These are phyloP conservation scores for Gautieria morchelliformis DNA, from an alignment of 768 basidiomycete genomes.

Conservation along the genomic window DNA sequence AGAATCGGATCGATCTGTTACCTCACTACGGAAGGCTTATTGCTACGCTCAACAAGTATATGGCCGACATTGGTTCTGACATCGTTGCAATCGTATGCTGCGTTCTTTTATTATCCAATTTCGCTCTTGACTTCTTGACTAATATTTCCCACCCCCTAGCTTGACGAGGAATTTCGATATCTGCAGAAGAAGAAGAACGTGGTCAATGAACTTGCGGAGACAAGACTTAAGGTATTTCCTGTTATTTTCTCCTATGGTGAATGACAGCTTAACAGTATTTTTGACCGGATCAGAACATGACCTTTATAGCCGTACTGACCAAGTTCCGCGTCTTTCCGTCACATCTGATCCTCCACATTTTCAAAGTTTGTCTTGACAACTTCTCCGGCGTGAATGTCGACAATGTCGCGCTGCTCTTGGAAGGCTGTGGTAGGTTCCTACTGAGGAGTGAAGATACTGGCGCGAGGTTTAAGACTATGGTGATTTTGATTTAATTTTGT, in stretches of 20 bases:
- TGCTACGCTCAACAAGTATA: conserved; percentile 81
- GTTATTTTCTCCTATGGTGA: background rate
- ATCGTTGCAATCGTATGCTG: conserved; percentile 66
- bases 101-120: background rate
- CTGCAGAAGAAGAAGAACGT: conserved; percentile 90
- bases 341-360: conserved; percentile 88
- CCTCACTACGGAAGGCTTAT: conserved; percentile 90
- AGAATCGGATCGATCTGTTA: conserved; percentile 80
- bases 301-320: conserved; percentile 85
- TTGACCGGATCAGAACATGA: conserved; percentile 54
- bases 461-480: conserved; percentile 84
- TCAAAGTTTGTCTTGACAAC: conserved; percentile 96
- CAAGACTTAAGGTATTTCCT: conserved; percentile 63
- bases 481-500: conserved; percentile 20
- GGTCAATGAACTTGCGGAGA: conserved; percentile 80
- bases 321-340: conserved; percentile 89
- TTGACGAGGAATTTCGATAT: conserved; percentile 96
- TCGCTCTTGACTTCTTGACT: background rate
- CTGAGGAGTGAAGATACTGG: conserved; percentile 81
- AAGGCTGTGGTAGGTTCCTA: conserved; percentile 89
- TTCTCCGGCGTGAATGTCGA: conserved; percentile 90
- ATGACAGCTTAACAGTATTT: background rate
- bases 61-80: conserved; percentile 87
- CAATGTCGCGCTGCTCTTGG: conserved; percentile 82
- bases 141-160: conserved; percentile 32